Evolutionary conservation across 257 asterid species (phyloP).

Genomic region (Schizonepeta tenuifolia): DNA sequence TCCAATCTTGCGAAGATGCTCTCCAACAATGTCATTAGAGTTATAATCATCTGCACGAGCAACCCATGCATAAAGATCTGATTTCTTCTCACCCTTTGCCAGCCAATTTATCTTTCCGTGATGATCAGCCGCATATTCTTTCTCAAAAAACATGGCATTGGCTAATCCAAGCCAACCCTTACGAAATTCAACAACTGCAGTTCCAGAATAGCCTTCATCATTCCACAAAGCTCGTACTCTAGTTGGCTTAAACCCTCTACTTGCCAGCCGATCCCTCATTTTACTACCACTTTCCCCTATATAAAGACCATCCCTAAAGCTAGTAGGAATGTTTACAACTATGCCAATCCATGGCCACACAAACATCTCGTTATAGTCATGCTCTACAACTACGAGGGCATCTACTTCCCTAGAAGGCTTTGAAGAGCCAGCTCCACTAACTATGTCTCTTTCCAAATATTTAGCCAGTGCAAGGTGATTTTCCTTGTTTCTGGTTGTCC

Average conservation of each 20-base stretch:
- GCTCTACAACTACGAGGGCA: conserved; percentile 58
- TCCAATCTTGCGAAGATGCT: conserved; percentile 81
- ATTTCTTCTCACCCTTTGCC: conserved; percentile 41
- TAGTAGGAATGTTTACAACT: conserved; percentile 64
- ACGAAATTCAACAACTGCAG: conserved; percentile 77
- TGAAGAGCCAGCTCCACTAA: conserved; percentile 40
- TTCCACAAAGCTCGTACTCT: conserved; percentile 86
- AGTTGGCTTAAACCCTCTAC: conserved; percentile 68
- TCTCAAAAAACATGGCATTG: conserved; percentile 83
- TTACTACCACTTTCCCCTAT: conserved; percentile 85
- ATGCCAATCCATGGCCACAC: conserved; percentile 98
- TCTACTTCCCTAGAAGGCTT: conserved; percentile 32
- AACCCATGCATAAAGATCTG: conserved; percentile 80
- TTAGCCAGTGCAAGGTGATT: conserved; percentile 47
- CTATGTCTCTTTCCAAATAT: conserved; percentile 55
- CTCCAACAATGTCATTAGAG: conserved; percentile 61
- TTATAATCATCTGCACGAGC: conserved; percentile 87
- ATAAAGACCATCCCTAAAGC: conserved; percentile 59
- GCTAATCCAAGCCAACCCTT: conserved; percentile 87
- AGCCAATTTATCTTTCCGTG: conserved; percentile 80
- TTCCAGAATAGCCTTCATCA: conserved; percentile 77
- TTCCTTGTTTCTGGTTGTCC: conserved; percentile 62
- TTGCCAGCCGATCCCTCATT: conserved; percentile 60
- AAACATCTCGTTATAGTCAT: conserved; percentile 70
- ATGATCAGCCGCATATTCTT: conserved; percentile 59